Percentiles rank a stretch among this genome's conserved stretches.
Conservation (phyloP, 139 green algal genomes). For the Nannochloris sp. region DNA sequence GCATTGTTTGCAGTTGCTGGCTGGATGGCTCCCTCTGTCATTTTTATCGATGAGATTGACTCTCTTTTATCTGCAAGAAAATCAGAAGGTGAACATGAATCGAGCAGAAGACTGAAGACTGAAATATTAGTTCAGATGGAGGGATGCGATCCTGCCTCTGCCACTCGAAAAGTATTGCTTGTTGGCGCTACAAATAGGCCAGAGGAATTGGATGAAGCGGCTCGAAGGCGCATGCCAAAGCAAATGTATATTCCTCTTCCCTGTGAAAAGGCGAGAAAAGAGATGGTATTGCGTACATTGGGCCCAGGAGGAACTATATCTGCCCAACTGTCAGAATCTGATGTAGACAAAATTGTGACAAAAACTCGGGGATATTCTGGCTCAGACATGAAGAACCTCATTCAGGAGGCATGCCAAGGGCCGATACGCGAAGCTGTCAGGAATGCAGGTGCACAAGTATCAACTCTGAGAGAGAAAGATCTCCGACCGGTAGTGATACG, state of each 20-base stretch:
- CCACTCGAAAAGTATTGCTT: conserved; percentile 62
- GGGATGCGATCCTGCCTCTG: conserved; percentile 38
- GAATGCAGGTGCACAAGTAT: conserved; percentile 5
- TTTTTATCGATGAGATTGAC: conserved; percentile 99
- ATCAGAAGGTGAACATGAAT: conserved; percentile 91
- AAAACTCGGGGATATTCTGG: conserved; percentile 65
- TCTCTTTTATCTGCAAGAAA: conserved; percentile 87
- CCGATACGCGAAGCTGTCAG: conserved; percentile 66
- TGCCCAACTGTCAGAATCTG: conserved; percentile 32
- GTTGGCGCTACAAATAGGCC: conserved; percentile 94
- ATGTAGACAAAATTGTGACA: conserved; percentile 66
- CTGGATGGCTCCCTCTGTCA: conserved; percentile 78
- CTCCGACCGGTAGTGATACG: conserved; percentile 59
- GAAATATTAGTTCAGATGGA: conserved; percentile 98
- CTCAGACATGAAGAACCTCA: conserved; percentile 86
- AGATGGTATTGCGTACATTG: conserved; percentile 19
- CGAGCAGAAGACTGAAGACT: conserved; percentile 90
- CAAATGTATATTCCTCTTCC: conserved; percentile 98
- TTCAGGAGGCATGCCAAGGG: conserved; percentile 86
- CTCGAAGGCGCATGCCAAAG: conserved; percentile 89
- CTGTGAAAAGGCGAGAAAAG: conserved; percentile 6
- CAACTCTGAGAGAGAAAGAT: conserved; percentile 39
- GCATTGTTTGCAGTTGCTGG: conserved; percentile 85
- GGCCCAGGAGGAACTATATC: conserved; percentile 11
- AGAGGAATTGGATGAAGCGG: conserved; percentile 96